Conservation (phyloP, 2,329 filamentous ascomycete genomes). For the Blastomyces silverae region DNA sequence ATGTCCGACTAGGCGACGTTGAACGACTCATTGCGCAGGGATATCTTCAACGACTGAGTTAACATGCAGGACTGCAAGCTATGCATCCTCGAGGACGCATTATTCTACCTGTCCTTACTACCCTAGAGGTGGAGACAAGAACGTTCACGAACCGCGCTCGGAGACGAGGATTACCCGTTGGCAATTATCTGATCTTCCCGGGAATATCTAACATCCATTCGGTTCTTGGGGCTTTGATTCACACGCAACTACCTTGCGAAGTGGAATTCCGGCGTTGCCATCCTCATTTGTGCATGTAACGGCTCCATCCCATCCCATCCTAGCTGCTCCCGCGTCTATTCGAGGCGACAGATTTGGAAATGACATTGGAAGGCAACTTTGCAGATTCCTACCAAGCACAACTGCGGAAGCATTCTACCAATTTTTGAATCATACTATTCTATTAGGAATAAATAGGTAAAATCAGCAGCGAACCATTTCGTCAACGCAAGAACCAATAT, state of each 20-base stretch:
- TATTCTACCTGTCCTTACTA: not conserved
- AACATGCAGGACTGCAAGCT: conserved; percentile 33
- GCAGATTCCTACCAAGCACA: not conserved
- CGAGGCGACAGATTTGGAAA: not conserved
- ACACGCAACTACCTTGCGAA: not conserved
- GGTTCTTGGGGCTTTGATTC: not conserved
- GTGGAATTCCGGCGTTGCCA: not conserved
- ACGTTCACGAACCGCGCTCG: not conserved
- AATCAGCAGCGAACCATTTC: not conserved
- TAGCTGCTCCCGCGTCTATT: not conserved
- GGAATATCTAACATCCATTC: not conserved
- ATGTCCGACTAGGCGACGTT: conserved; percentile 90
- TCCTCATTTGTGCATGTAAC: not conserved
- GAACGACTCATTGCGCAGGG: conserved; percentile 90
- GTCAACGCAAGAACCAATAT: not conserved
- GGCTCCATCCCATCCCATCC: not conserved
- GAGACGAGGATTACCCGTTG: not conserved
- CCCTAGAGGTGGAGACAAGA: not conserved
- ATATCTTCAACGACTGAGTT: conserved; percentile 84
- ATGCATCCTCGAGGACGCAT: not conserved
- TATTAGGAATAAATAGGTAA: not conserved
- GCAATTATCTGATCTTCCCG: not conserved
- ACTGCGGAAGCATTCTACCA: not conserved
- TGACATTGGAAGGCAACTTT: not conserved
- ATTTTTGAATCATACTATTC: not conserved